phyloP scores from a whole-genome alignment of 2,329 filamentous ascomycete genomes.

The Penicillium brasilianum region DNA sequence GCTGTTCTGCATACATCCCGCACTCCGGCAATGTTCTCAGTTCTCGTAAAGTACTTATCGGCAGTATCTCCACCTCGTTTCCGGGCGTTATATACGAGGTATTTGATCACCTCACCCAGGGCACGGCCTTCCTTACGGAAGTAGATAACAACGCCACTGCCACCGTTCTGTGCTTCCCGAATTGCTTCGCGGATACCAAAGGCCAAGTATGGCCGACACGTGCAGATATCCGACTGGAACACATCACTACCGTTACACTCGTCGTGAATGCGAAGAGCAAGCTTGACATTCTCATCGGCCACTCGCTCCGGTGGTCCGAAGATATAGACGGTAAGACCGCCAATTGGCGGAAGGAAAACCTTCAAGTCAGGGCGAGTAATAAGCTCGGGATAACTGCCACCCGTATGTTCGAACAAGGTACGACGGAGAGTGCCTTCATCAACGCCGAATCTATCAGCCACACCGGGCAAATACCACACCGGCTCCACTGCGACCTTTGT shows the following conservation, averaged over 20 bases:
- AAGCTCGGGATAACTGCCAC: constrained; percentile 93
- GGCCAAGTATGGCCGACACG: constrained; percentile 87
- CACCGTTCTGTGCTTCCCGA: constrained; percentile 92
- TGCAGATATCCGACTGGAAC: constrained; percentile 97
- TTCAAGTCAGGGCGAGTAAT: constrained; percentile 96
- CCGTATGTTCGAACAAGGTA: constrained; percentile 91
- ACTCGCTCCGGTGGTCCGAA: constrained; percentile 96
- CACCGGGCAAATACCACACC: constrained; percentile 83
- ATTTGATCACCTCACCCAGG: constrained; percentile 92
- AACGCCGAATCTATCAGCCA: constrained; percentile 90
- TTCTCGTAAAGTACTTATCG: constrained; percentile 81
- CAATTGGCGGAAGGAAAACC: constrained; percentile 92
- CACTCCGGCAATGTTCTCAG: constrained; percentile 97
- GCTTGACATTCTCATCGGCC: constrained; percentile 78
- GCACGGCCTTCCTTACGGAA: constrained; percentile 97
- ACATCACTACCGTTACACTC: constrained; percentile 97
- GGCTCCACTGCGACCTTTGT: constrained; percentile 98
- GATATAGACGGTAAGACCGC: constrained; percentile 93
- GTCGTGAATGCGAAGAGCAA: constrained; percentile 85
- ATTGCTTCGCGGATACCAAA: constrained; percentile 98
- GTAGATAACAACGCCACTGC: constrained; percentile 94
- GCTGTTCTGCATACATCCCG: constrained; percentile 62
- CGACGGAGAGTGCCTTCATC: constrained; percentile 87
- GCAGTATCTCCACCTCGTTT: constrained; percentile 48
- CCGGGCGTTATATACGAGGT: constrained; percentile 67